phyloP scores from a whole-genome alignment of 768 basidiomycete species.

The Psilocybe cyanescens region DNA sequence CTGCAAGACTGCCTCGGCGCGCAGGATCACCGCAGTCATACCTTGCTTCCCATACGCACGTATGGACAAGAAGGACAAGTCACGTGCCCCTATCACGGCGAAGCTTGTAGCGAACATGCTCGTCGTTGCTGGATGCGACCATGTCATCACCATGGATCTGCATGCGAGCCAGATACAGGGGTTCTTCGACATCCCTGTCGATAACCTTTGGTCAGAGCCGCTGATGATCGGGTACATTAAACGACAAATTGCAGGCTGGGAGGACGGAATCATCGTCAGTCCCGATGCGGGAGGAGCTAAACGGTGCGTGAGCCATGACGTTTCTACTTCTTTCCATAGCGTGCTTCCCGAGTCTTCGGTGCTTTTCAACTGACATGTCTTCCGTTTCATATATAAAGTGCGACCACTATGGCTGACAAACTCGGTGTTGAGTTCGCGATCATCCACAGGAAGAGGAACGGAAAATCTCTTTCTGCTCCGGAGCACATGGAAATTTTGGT shows the following conservation, averaged over 20 bases:
- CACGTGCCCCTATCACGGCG: conserved; percentile 94
- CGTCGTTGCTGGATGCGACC: conserved; percentile 94
- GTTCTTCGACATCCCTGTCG: conserved; percentile 98
- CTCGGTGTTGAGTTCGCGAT: conserved; percentile 94
- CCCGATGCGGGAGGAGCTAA: conserved; percentile 99
- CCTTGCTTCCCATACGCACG: conserved; percentile 97
- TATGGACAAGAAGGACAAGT: conserved; percentile 98
- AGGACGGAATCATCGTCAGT: conserved; percentile 89
- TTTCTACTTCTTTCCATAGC: not conserved
- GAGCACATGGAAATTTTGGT: conserved; percentile 94
- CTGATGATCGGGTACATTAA: conserved; percentile 95
- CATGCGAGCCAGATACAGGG: conserved; percentile 99
- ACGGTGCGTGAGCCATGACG: conserved; percentile 60
- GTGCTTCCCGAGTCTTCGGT: conserved; percentile 7
- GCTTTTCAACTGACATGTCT: conserved; percentile 12
- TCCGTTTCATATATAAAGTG: conserved; percentile 48
- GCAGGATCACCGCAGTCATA: conserved; percentile 95
- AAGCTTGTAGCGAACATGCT: conserved; percentile 99
- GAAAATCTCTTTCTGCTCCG: conserved; percentile 63
- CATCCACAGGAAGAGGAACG: conserved; percentile 88
- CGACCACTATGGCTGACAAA: conserved; percentile 94
- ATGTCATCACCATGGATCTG: conserved; percentile 99
- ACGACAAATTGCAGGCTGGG: conserved; percentile 82
- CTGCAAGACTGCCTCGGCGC: conserved; percentile 94
- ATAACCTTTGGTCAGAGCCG: conserved; percentile 96